phyloP scores from a whole-genome alignment of 176 grass and related monocot species.

The Bonia amplexicaulis region DNA sequence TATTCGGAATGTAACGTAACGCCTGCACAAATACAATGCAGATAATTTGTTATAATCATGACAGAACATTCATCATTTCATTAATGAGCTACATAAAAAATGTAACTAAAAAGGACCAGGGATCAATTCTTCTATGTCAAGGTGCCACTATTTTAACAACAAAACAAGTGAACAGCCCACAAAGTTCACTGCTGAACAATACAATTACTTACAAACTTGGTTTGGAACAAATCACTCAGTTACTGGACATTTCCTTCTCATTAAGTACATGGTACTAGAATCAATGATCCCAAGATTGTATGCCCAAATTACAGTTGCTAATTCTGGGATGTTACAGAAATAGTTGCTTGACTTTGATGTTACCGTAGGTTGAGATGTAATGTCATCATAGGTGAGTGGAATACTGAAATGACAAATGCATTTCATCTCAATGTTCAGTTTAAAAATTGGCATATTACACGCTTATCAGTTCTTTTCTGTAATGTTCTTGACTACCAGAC shows the following conservation, averaged over 20 bases:
- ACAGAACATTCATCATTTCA: not conserved
- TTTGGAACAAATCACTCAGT: not conserved
- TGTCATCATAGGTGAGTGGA: not conserved
- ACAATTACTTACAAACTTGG: not conserved
- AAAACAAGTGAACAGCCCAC: not conserved
- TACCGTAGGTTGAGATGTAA: not conserved
- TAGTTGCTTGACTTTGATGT: slow-evolving; percentile 2
- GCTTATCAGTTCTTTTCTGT: not conserved
- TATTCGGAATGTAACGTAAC: slow-evolving; percentile 47
- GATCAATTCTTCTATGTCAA: not conserved
- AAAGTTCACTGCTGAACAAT: not conserved
- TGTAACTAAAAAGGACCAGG: not conserved
- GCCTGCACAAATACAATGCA: slow-evolving; percentile 49
- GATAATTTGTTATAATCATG: slow-evolving; percentile 10
- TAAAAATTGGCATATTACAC: not conserved
- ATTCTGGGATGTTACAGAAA: not conserved
- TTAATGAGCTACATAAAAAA: slow-evolving; percentile 5
- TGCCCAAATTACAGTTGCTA: not conserved
- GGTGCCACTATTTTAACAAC: not conserved
- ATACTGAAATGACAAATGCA: not conserved
- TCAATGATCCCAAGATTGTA: not conserved
- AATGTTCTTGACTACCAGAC: not conserved
- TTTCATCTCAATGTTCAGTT: not conserved
- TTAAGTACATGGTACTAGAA: not conserved
- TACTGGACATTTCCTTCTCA: too few species aligned